Evolutionary conservation across 192 early-diverging fungal species (phyloP), one percentile per base, ranked within the genome.

Genomic region (Blastocladiella britannica): DNA sequence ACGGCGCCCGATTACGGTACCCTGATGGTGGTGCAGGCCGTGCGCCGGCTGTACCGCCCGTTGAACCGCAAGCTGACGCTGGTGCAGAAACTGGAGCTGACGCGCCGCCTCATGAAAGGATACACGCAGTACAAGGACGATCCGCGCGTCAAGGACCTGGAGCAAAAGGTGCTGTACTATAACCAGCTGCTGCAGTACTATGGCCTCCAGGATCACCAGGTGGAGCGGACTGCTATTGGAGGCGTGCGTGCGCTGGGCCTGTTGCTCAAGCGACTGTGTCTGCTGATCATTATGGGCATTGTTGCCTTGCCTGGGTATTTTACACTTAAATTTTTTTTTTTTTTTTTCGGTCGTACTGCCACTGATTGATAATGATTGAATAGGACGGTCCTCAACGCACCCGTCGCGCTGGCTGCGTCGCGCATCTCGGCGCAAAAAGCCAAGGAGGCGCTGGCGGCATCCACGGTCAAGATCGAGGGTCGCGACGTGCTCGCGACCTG

Each of bases 171-270:
- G 18, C 69, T 77, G 51, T 78, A 82, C 22, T 96, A 96, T 71
- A 91, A 96, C 67, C 75, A 79, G 60, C 72, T 89, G 62, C 74
- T 98, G 53, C 80, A 81, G 52, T 89, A 87, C 70, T 90, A 93
- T 65, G 94, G 94, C 20, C 77, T 97, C 55, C 79, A 81, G 25
- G 94, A 97, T 60, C 94, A 97, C 70, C 93, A 98, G 72, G 95
- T 96, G 22, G 76, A 87, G 52, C 83, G 77, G 23, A 89, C 82
- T 57, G 71, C 66, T 1, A 67, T 94, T 23, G 77, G 81, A 24
- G 74, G 83, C 24, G 55, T 69, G 15, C 65, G 71, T 26, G 83
- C 85, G 5, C 63, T 91, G 29, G 72, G 69, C 12, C 68, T 87
- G 53, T 69, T 96, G 59, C 52, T 82, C 3, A 75, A 76, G 59